Base-by-base conservation (phyloP, 495 filamentous ascomycete species). In the Penicillium cinerascens region DNA sequence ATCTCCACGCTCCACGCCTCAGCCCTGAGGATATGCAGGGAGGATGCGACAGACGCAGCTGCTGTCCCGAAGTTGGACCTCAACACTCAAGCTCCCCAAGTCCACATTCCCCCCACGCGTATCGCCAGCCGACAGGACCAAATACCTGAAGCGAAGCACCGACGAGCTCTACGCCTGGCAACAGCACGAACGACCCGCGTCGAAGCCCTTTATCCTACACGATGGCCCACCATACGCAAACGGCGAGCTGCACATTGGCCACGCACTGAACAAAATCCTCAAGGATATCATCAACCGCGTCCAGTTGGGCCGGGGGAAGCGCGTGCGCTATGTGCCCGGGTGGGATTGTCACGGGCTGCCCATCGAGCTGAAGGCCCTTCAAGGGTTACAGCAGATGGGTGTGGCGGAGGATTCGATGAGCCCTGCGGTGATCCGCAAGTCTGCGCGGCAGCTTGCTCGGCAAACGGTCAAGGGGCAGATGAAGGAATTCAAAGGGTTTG, bases 331-430 rank as follows among this genome's bases (percentile, higher is more conserved):
- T 66, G 77, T 92, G 4, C 93, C 93, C 4, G 95, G 93, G 26
- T 99, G 95, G 95, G 93, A 99, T 68, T 99, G 93, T 60, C 93
- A 99, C 75, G 93, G 93, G 6, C 77, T 99, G 46, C 93, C 93
- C 7, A 99, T 99, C 70, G 93, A 99, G 77, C 75, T 97, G 37
- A 97, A 96, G 69, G 93, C 92, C n/a, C 81, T 98, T 33, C 87
- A 88, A 61, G 69, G 70, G 41, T 69, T 76, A 40, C 74, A 71
- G 35, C 52, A 71, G 7, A 11, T 54, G 7, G 60, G 49, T 2
- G 47, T 60, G 3, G 20, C 16, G 13, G 44, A 55, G 41, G 64
- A 60, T 23, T 52, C 66, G 1, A 57, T 70, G 43, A 58, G 55
- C 10, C 51, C 69, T 8, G 67, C 66, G 4, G 64, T 66, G 29